Evolutionary conservation across 2,329 filamentous ascomycete species (phyloP), one percentile per base, ranked within the genome.

Genomic region (Colletotrichum siamense): DNA sequence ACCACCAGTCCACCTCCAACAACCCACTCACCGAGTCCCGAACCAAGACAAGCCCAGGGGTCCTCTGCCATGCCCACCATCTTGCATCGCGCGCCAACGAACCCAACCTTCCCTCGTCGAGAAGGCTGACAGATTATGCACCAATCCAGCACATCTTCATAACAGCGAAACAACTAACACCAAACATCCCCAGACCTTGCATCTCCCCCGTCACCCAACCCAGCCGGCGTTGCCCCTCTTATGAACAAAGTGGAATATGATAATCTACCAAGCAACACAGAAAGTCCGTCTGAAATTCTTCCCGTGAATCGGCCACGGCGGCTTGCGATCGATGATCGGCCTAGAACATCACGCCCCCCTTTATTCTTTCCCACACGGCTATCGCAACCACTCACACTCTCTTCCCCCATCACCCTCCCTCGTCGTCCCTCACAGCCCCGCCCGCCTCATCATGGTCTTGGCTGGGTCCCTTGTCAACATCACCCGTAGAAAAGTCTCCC

Each of bases 71-170:
- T 28, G 52, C 64, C 65, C 22, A 61, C 57, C 72, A 61, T 52
- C 44, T 22, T 52, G 44, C 44, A 52, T 52, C 44, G 44, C 70
- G 59, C 74, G 61, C 57, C 71, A 64, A 73, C 70, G 63, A 74
- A 65, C 74, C 65, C 74, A 69, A 76, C 74, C 64, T 74, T 65
- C 74, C 74, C 74, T 74, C 74, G 74, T 76, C 70, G 70, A 76
- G 74, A 76, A 76, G 74, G 74, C 74, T 76, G 74, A 76, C 44
- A 76, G 39, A 62, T 34, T 73, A 74, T 73, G 74, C 74, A 59
- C 24, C 30, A 69, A 76, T 57, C 64, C 74, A 52, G 26, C 30
- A 76, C 34, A 64, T 44, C 16, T 39, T n/a, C n/a, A 13, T 49
- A 61, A 22, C 66, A 59, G 49, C 67, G 67, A 18, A 69, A 34